Percentiles rank a stretch among this genome's conserved stretches.
phyloP scores from a whole-genome alignment of 352 stramenopile genomes.

The Globisporangium heterothallicum region DNA sequence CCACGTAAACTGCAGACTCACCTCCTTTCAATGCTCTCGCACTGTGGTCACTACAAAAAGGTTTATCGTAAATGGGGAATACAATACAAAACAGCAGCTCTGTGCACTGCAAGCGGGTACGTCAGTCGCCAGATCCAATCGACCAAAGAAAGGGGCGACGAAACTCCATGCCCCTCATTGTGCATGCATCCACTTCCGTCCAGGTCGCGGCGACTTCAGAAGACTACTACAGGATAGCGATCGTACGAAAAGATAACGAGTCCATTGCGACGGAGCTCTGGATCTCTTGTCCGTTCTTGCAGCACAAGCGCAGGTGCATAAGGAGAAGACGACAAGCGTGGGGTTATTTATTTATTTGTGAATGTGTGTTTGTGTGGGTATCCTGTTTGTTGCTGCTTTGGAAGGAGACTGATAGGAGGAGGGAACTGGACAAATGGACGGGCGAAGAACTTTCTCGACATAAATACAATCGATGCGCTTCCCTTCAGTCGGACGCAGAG shows the following conservation, averaged over 20 bases:
- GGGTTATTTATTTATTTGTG: neutral
- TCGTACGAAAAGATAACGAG: neutral
- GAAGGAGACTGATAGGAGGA: no score
- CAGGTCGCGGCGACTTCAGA: no score
- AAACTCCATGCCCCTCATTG: neutral
- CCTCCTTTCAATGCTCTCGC: no score
- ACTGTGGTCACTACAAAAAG: no score
- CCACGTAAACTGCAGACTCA: no score
- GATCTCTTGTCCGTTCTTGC: neutral
- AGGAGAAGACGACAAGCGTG: neutral
- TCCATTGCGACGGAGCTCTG: neutral
- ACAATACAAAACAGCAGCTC: no score
- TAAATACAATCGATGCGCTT: neutral
- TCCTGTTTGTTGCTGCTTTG: neutral
- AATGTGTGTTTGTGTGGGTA: neutral
- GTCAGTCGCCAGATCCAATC: neutral
- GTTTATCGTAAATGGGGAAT: no score
- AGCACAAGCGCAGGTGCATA: neutral
- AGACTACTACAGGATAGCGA: no score
- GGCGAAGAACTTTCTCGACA: conserved; percentile 1
- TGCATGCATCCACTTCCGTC: no score
- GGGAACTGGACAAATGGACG: conserved; percentile 11
- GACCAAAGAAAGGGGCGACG: neutral
- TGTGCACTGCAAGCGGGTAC: neutral
- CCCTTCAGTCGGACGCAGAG: neutral